Conservation (phyloP, 352 stramenopile genomes). For the Albugo laibachii region DNA sequence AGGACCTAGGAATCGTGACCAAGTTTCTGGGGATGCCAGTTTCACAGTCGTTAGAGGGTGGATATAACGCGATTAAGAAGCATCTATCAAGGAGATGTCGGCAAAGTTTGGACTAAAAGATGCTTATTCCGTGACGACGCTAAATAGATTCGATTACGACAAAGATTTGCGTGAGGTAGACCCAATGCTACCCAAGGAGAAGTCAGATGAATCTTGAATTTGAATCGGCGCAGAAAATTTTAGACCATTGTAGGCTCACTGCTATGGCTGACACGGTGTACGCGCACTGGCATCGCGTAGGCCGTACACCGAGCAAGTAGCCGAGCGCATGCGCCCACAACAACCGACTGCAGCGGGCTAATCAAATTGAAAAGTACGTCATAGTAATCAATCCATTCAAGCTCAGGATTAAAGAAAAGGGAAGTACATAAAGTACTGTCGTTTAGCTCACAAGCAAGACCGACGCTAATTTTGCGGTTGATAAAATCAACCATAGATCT, state of each 20-base stretch:
- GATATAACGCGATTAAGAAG: slow-evolving; percentile 11
- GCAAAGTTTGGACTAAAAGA: slow-evolving; percentile 4
- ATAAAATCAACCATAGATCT: slow-evolving; percentile 9
- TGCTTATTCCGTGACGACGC: slow-evolving; percentile 4
- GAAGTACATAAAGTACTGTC: neutral
- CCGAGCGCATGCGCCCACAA: slow-evolving; percentile 2
- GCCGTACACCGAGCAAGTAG: slow-evolving; percentile 10
- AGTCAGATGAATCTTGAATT: slow-evolving; percentile 2
- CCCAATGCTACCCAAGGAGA: slow-evolving; percentile 3
- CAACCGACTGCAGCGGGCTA: slow-evolving; percentile 5
- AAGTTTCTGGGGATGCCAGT: too few species aligned
- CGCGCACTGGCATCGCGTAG: slow-evolving; percentile 11
- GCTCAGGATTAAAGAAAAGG: slow-evolving; percentile 1
- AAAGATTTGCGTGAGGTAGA: neutral
- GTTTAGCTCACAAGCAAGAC: slow-evolving; percentile 4
- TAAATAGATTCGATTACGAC: neutral
- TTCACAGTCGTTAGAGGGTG: too few species aligned
- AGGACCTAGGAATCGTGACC: too few species aligned
- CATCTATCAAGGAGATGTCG: slow-evolving; percentile 9
- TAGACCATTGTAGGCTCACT: slow-evolving; percentile 15
- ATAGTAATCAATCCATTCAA: slow-evolving; percentile 6
- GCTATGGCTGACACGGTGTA: slow-evolving; percentile 13
- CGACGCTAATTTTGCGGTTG: slow-evolving; percentile 9
- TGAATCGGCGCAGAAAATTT: slow-evolving; percentile 9
- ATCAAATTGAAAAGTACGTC: slow-evolving; percentile 11